A percentile compares a stretch with the other conserved stretches of the same genome.
Evolutionary conservation across 495 filamentous ascomycete species (phyloP).

Genomic region (Ascodesmis nigricans): DNA sequence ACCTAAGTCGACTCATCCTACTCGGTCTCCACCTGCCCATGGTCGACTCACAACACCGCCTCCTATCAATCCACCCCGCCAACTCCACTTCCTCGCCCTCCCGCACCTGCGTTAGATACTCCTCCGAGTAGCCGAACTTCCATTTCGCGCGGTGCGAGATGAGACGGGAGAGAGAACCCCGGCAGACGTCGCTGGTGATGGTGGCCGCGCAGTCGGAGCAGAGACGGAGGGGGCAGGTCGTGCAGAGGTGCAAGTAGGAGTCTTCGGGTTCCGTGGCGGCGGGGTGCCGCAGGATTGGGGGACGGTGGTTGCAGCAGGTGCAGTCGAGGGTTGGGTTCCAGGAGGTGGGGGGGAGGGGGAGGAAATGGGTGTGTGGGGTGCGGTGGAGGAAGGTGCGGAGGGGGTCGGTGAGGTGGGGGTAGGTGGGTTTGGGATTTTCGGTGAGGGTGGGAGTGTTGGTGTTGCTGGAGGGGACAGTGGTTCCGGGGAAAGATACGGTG

Average conservation of each 20-base stretch:
- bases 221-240: conserved; percentile 7
- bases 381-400: neutral
- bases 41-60: too few species aligned
- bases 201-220: conserved; percentile 10
- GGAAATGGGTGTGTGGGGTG: neutral
- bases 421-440: neutral
- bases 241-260: conserved; percentile 6
- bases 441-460: neutral
- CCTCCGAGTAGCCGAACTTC: conserved; percentile 11
- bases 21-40: too few species aligned
- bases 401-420: neutral
- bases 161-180: conserved; percentile 7
- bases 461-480: too few species aligned
- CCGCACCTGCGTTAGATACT: conserved; percentile 7
- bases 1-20: too few species aligned
- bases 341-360: neutral
- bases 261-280: conserved; percentile 1
- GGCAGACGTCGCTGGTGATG: conserved; percentile 9
- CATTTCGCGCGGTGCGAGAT: conserved; percentile 11
- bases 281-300: neutral
- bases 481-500: too few species aligned
- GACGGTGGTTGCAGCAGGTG: neutral
- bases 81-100: conserved; percentile 4
- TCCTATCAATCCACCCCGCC: too few species aligned
- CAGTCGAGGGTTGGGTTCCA: neutral